phyloP scores from a whole-genome alignment of 2,329 filamentous ascomycete genomes.

The Coleophoma crateriformis region DNA sequence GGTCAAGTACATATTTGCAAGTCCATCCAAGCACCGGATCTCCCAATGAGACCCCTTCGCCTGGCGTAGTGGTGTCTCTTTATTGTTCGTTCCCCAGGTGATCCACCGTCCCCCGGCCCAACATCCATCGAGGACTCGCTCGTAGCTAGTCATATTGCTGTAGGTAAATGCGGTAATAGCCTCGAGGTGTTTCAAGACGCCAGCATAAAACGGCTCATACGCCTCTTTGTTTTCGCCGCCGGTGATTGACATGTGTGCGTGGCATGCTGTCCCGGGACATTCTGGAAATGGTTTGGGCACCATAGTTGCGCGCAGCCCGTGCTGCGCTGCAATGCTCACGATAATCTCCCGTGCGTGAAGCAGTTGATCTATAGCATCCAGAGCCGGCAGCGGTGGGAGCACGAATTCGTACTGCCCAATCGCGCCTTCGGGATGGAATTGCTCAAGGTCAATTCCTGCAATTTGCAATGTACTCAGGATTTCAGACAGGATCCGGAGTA shows the following conservation, averaged over 20 bases:
- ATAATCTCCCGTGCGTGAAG: constrained; percentile 68
- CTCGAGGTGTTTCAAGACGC: constrained; percentile 60
- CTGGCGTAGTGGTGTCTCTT: constrained; percentile 68
- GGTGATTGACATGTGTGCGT: constrained; percentile 62
- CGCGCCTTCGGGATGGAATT: constrained; percentile 70
- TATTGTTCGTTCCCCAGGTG: constrained; percentile 77
- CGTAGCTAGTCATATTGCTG: constrained; percentile 62
- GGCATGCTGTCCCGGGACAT: constrained; percentile 58
- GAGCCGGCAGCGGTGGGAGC: constrained; percentile 54
- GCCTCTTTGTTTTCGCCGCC: constrained; percentile 26
- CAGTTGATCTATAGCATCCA: constrained; percentile 66
- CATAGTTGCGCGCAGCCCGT: constrained; percentile 63
- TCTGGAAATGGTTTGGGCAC: constrained; percentile 63
- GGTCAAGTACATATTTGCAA: constrained; percentile 74
- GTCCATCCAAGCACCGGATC: constrained; percentile 69
- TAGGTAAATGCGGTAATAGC: constrained; percentile 66
- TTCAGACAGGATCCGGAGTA: constrained; percentile 56
- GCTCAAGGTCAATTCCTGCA: constrained; percentile 61
- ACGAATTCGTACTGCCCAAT: constrained; percentile 75
- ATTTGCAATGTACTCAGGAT: constrained; percentile 55
- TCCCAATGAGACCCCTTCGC: constrained; percentile 69
- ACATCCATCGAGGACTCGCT: constrained; percentile 58
- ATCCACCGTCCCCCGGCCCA: constrained; percentile 80
- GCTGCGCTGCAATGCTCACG: constrained; percentile 53
- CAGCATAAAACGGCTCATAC: constrained; percentile 66